Conservation (phyloP, 169 alveolate species). For the Babesia ovata region DNA sequence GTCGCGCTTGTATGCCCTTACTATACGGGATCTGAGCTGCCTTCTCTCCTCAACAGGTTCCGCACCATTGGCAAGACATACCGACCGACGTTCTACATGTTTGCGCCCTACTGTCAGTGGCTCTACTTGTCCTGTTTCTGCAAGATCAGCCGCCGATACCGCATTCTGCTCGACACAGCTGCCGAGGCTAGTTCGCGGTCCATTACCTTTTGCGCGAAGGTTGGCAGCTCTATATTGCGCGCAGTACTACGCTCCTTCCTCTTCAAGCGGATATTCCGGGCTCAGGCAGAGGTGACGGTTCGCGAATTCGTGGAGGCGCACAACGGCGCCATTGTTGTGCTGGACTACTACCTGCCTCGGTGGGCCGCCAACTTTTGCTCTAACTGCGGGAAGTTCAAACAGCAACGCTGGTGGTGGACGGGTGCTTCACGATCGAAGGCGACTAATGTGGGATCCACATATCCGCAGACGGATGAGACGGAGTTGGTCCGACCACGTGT, state of each 20-base stretch:
- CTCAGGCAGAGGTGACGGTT: constrained; percentile 46
- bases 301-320: constrained; percentile 68
- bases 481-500: not conserved
- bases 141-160: constrained; percentile 4
- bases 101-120: constrained; percentile 53
- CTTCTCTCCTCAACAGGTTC: constrained; percentile 45
- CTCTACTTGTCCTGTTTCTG: constrained; percentile 32
- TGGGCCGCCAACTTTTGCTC: constrained; percentile 44
- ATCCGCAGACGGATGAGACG: not conserved
- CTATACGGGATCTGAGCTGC: constrained; percentile 52
- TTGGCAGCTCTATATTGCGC: not conserved
- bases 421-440: not conserved
- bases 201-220: not conserved
- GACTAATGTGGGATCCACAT: not conserved
- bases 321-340: constrained; percentile 51
- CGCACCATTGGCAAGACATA: constrained; percentile 49
- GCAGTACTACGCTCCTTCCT: constrained; percentile 27
- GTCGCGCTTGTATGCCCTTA: constrained; percentile 66
- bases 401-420: not conserved
- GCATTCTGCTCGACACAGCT: not conserved
- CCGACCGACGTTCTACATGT: constrained; percentile 59
- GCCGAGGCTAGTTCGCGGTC: not conserved
- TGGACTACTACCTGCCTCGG: constrained; percentile 65
- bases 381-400: constrained; percentile 33
- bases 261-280: constrained; percentile 28